Percentiles rank a stretch among this genome's conserved stretches.
Conservation (phyloP, 257 asterid genomes). For the Solanum peruvianum region DNA sequence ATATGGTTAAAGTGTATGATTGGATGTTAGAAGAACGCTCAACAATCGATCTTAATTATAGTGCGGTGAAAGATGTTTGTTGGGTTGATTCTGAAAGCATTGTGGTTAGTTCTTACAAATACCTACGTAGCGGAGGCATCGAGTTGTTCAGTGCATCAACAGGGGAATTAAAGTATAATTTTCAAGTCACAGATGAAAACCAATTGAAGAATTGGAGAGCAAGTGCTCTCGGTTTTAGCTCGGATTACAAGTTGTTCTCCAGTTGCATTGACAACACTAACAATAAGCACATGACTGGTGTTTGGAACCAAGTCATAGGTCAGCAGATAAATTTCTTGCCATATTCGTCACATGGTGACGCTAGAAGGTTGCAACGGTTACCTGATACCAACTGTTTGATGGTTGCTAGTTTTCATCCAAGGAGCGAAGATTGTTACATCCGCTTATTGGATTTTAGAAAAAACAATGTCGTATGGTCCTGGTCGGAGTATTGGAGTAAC, state of each 20-base stretch:
- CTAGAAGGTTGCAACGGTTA: conserved; percentile 71
- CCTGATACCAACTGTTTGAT: conserved; percentile 49
- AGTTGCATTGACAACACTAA: no score
- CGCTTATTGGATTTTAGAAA: conserved; percentile 47
- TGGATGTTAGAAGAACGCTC: conserved; percentile 81
- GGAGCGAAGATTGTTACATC: not conserved
- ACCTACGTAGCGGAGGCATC: conserved; percentile 68
- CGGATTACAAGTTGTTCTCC: no score
- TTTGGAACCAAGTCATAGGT: conserved; percentile 7
- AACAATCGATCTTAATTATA: conserved; percentile 54
- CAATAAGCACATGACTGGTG: no score
- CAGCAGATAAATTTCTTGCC: conserved; percentile 48
- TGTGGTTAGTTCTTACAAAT: conserved; percentile 54
- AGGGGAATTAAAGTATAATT: conserved; percentile 52
- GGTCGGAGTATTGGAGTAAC: no score
- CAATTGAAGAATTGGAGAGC: no score
- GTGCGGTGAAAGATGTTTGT: conserved; percentile 59
- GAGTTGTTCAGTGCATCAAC: conserved; percentile 46
- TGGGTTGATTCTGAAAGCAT: conserved; percentile 60
- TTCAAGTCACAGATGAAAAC: conserved; percentile 24
- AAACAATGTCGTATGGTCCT: no score
- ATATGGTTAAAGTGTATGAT: conserved; percentile 76
- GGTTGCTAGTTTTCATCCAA: no score
- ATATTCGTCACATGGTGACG: conserved; percentile 40
- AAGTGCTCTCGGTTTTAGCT: no score